Evolutionary conservation across 495 filamentous ascomycete genomes (phyloP), one percentile per base, ranked within the genome.

Genomic region (Penicillium taxi): DNA sequence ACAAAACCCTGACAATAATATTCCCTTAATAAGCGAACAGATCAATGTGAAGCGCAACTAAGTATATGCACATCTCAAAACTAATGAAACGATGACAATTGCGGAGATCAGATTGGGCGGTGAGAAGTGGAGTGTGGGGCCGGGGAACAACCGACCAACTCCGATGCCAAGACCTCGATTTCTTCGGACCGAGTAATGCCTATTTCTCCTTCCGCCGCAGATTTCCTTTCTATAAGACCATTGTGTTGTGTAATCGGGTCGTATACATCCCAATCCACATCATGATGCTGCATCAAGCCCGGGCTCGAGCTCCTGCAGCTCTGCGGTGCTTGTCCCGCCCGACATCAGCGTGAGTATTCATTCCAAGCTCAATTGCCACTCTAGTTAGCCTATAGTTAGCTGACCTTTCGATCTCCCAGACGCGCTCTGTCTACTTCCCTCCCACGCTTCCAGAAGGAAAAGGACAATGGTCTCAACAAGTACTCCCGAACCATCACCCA

Each of bases 401-500:
- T 60, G 22, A 55, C 32, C 19, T 39, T 9, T 30, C 19, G 2
- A 39, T 28, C 32, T 31, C 26, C 37, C 31, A 74, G 70, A 39
- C 71, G 71, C 16, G 53, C 60, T n/a, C 53, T 74, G 12, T 70
- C 68, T 0, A 69, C 70, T 9, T 67, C 72, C 18, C 47, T 67
- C 24, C 58, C 66, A 16, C 62, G 48, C 29, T 64, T 58, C 37
- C 56, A 61, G 33, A 66, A 67, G 18, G 49, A 59, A 11, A 44
- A 52, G 15, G 46, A 53, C 26, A 47, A 54, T 26, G 61, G 49
- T 30, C 58, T 95, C 43, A 96, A 96, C 73, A 82, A 80, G 61
- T 73, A 84, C 60, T 94, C 89, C 35, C 68, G 75, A 32, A 53
- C 70, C 53, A 82, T 98, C 70, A 96, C 91, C 26, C 87, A 96